A percentile compares a stretch with the other conserved stretches of the same genome.
These are phyloP conservation scores for Pistacia integerrima DNA, from an alignment of 345 rosid genomes.

Conservation along the genomic window DNA sequence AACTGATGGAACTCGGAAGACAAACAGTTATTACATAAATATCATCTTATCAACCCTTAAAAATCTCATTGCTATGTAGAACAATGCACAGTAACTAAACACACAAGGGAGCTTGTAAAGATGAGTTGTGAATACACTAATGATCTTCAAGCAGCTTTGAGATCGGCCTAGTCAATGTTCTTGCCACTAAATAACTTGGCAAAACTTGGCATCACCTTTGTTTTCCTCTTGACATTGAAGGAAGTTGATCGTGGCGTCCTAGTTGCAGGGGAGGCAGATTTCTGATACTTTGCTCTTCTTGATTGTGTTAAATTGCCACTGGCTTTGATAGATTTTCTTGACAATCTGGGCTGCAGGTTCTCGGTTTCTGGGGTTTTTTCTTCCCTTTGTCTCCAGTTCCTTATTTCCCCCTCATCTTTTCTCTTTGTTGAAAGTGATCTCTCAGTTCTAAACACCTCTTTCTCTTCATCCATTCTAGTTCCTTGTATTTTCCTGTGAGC, in stretches of 20 bases:
- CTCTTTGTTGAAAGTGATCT: slow-evolving; percentile 60
- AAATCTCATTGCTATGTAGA: neutral
- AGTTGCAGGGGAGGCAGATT: slow-evolving; percentile 49
- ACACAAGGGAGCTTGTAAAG: neutral
- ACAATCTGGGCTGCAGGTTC: slow-evolving; percentile 17
- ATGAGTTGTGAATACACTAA: neutral
- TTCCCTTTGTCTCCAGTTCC: slow-evolving; percentile 33
- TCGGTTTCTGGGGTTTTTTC: slow-evolving; percentile 32
- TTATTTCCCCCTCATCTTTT: slow-evolving; percentile 48
- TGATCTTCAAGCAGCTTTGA: slow-evolving; percentile 6
- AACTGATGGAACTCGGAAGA: slow-evolving; percentile 2
- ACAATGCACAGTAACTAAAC: too few species aligned
- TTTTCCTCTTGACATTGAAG: slow-evolving; percentile 58
- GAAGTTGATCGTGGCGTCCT: slow-evolving; percentile 41
- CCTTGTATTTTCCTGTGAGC: slow-evolving; percentile 46
- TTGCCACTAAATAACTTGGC: slow-evolving; percentile 56
- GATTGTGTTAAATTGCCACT: slow-evolving; percentile 41
- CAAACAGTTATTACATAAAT: slow-evolving; percentile 6
- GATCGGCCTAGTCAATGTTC: slow-evolving; percentile 17
- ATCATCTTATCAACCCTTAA: neutral
- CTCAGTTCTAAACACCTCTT: slow-evolving; percentile 38
- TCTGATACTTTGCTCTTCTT: slow-evolving; percentile 39
- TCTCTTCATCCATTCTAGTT: slow-evolving; percentile 58
- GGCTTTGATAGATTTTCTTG: slow-evolving; percentile 39
- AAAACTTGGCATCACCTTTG: slow-evolving; percentile 55